Conservation (phyloP, 1,139 yeast species). For the Casaregolazyma suthepensis region DNA sequence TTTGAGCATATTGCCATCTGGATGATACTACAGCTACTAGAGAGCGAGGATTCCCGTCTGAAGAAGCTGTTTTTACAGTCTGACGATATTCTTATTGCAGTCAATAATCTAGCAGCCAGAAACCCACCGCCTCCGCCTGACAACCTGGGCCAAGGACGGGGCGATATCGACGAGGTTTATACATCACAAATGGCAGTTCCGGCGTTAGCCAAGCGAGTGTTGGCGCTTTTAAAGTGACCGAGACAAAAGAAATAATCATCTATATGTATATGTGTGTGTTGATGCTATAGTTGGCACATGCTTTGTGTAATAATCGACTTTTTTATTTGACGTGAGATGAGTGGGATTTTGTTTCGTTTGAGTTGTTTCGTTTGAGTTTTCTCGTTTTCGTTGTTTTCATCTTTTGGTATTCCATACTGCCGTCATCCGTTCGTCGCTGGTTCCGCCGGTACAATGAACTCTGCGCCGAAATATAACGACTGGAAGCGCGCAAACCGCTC, state of each 20-base stretch:
- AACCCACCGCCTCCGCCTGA: conserved; percentile 16
- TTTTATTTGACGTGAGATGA: background rate
- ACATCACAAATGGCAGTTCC: conserved; percentile 34
- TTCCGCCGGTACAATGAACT: conserved; percentile 5
- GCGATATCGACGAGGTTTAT: conserved; percentile 23
- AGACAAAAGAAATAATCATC: background rate
- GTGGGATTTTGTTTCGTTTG: too few relatives aligned
- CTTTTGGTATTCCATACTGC: background rate
- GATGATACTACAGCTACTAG: conserved; percentile 91
- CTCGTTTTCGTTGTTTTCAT: background rate
- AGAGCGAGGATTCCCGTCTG: conserved; percentile 75
- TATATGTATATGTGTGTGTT: conserved; percentile 6
- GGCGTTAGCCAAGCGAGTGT: conserved; percentile 32
- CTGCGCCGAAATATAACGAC: conserved; percentile 7
- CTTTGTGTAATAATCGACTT: conserved; percentile 1
- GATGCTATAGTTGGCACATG: background rate
- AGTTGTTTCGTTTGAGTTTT: too few relatives aligned
- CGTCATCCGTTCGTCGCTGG: background rate
- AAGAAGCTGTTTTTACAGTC: conserved; percentile 30
- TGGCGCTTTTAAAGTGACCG: conserved; percentile 20
- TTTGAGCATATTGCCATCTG: conserved; percentile 97
- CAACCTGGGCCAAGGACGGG: conserved; percentile 15
- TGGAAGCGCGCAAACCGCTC: conserved; percentile 9
- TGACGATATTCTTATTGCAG: conserved; percentile 30
- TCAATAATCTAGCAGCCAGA: conserved; percentile 31